A percentile compares a stretch with the other conserved stretches of the same genome.
Evolutionary conservation across 2,329 filamentous ascomycete species (phyloP).

Genomic region (Xylaria sp.): DNA sequence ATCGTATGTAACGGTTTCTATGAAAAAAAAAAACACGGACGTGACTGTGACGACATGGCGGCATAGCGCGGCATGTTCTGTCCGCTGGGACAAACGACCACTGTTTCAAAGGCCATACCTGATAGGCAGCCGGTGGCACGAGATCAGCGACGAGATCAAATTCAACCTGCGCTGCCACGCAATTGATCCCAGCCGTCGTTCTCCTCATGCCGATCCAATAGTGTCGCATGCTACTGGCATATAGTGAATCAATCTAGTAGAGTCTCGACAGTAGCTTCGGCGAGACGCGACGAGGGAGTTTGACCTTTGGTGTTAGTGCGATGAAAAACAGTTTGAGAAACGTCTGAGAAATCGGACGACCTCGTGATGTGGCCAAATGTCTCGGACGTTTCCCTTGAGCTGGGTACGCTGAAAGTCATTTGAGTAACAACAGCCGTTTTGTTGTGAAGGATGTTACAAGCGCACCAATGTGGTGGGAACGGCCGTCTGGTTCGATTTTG

Average conservation of each 20-base stretch:
- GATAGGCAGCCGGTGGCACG: slow-evolving; percentile 1
- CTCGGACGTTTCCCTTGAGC: slow-evolving; percentile 33
- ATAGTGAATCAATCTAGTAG: background rate
- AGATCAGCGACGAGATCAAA: slow-evolving; percentile 29
- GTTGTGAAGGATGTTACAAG: background rate
- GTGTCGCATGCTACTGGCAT: slow-evolving; percentile 1
- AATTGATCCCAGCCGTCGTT: slow-evolving; percentile 8
- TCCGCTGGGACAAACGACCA: slow-evolving; percentile 15
- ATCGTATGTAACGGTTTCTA: slow-evolving; percentile 17
- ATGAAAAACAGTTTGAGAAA: slow-evolving; percentile 33
- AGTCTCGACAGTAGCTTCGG: slow-evolving; percentile 26
- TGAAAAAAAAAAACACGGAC: slow-evolving; percentile 9
- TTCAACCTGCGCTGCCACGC: slow-evolving; percentile 26
- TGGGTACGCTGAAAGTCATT: slow-evolving; percentile 26
- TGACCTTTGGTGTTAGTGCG: slow-evolving; percentile 18
- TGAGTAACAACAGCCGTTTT: background rate
- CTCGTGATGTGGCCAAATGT: slow-evolving; percentile 33
- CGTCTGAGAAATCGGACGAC: slow-evolving; percentile 37
- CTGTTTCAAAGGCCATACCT: slow-evolving; percentile 10
- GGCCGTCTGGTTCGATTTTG: slow-evolving; percentile 9
- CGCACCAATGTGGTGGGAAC: slow-evolving; percentile 6
- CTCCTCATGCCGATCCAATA: slow-evolving; percentile 28
- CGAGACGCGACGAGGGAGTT: slow-evolving; percentile 33
- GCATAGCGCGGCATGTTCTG: slow-evolving; percentile 24
- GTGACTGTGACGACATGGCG: slow-evolving; percentile 31